Evolutionary conservation across 768 basidiomycete genomes (phyloP).

Genomic region (Leccinum truebloodii): DNA sequence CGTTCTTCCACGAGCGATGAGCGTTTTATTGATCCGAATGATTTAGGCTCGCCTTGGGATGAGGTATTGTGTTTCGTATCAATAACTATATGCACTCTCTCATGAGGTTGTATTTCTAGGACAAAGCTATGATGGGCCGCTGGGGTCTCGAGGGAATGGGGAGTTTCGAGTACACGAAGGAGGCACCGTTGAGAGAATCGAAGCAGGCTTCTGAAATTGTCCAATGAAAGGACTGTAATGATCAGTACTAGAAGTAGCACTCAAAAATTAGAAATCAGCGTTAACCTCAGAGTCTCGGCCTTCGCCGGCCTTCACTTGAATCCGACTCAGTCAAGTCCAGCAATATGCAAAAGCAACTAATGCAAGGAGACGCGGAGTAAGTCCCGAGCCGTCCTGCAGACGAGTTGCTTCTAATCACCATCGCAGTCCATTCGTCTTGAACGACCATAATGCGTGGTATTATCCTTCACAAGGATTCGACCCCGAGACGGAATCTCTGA

Average conservation of each 20-base stretch:
- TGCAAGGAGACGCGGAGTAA: constrained; percentile 36
- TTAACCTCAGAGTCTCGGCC: constrained; percentile 12
- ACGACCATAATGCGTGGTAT: constrained; percentile 80
- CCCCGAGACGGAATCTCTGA: constrained; percentile 60
- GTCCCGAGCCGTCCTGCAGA: constrained; percentile 5
- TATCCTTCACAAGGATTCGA: constrained; percentile 78
- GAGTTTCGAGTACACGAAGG: constrained; percentile 77
- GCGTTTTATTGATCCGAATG: constrained; percentile 8
- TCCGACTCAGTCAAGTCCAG: not conserved
- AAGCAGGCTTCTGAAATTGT: constrained; percentile 1
- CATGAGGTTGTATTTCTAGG: constrained; percentile 41
- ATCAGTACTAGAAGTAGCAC: not conserved
- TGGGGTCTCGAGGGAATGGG: constrained; percentile 93
- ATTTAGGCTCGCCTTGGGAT: constrained; percentile 88
- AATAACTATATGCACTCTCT: constrained; percentile 1
- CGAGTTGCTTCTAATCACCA: constrained; percentile 8
- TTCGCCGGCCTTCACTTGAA: constrained; percentile 20
- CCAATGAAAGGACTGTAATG: not conserved
- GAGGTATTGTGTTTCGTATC: constrained; percentile 49
- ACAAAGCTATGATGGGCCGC: constrained; percentile 89
- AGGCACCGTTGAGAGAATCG: constrained; percentile 29
- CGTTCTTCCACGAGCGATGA: constrained; percentile 1
- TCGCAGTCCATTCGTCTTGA: constrained; percentile 49
- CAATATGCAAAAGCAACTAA: constrained; percentile 29
- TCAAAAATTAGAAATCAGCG: not conserved